A percentile compares a stretch with the other conserved stretches of the same genome.
These are phyloP conservation scores for Diatrype stigma DNA, from an alignment of 2,329 filamentous ascomycete genomes.

Conservation along the genomic window DNA sequence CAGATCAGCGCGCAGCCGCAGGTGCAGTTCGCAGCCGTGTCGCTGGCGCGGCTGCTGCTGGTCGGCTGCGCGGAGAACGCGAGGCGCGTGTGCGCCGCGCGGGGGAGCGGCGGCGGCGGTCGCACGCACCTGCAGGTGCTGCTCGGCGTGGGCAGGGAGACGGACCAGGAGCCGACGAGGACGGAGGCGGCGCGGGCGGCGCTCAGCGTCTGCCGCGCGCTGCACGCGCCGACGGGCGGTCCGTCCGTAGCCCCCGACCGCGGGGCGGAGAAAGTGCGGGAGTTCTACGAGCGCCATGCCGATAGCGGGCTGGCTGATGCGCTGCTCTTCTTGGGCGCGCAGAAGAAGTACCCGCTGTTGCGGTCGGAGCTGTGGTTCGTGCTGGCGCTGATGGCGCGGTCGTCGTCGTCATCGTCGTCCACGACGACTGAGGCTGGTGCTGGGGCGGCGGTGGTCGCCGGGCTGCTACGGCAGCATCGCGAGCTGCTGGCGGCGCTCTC, in stretches of 20 bases:
- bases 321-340: constrained; percentile 50
- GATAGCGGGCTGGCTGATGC: constrained; percentile 36
- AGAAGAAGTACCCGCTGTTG: constrained; percentile 55
- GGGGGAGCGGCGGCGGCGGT: no score
- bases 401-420: no score
- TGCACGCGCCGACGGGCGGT: constrained; percentile 44
- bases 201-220: constrained; percentile 48
- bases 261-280: no score
- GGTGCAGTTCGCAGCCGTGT: constrained; percentile 57
- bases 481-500: constrained; percentile 42
- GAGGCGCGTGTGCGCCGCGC: constrained; percentile 41
- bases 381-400: constrained; percentile 55
- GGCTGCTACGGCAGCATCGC: constrained; percentile 37
- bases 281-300: constrained; percentile 44
- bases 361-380: constrained; percentile 60
- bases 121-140: constrained; percentile 34
- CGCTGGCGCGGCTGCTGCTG: constrained; percentile 53
- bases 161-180: constrained; percentile 51
- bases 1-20: constrained; percentile 48
- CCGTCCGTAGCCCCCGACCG: no score
- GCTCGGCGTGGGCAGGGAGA: constrained; percentile 36
- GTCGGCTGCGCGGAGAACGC: constrained; percentile 51
- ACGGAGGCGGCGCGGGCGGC: constrained; percentile 56
- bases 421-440: no score
- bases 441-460: constrained; percentile 43